phyloP scores from a whole-genome alignment of 2,329 filamentous ascomycete genomes.

The Pochonia chlamydosporia region DNA sequence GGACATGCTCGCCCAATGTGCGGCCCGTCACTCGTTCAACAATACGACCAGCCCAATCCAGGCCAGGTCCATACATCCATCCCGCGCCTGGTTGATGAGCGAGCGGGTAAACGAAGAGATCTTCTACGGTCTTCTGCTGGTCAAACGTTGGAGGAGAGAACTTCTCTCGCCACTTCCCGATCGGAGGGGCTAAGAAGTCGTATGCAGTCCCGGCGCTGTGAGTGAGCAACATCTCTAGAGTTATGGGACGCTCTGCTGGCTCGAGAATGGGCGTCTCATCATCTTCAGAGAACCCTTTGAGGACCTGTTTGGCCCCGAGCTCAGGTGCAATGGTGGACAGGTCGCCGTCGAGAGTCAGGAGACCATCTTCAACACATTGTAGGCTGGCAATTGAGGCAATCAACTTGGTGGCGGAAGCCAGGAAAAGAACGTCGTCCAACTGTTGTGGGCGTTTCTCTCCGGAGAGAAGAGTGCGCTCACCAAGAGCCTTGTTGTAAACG shows the following conservation, averaged over 20 bases:
- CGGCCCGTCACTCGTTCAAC: slow-evolving; percentile 40
- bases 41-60: slow-evolving; percentile 49
- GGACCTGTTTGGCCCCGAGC: slow-evolving; percentile 38
- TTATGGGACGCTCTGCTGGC: slow-evolving; percentile 32
- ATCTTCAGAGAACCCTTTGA: slow-evolving; percentile 39
- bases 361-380: slow-evolving; percentile 48
- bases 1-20: slow-evolving; percentile 37
- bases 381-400: slow-evolving; percentile 45
- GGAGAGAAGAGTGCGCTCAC: slow-evolving; percentile 32
- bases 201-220: slow-evolving; percentile 46
- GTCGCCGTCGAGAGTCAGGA: slow-evolving; percentile 40
- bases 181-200: slow-evolving; percentile 30
- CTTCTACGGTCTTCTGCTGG: slow-evolving; percentile 28
- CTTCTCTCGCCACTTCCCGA: slow-evolving; percentile 29
- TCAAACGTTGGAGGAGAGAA: slow-evolving; percentile 16
- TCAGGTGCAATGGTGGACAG: slow-evolving; percentile 40
- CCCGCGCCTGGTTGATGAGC: slow-evolving; percentile 36
- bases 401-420: slow-evolving; percentile 37
- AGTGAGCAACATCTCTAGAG: slow-evolving; percentile 43
- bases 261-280: slow-evolving; percentile 31
- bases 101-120: slow-evolving; percentile 33
- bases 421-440: slow-evolving; percentile 27
- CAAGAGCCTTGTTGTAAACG: slow-evolving; percentile 32
- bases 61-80: slow-evolving; percentile 44
- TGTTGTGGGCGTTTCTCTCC: slow-evolving; percentile 27